A percentile compares a stretch with the other conserved stretches of the same genome.
Conservation (phyloP, 2,329 filamentous ascomycete genomes). For the Mariannaea elegans region DNA sequence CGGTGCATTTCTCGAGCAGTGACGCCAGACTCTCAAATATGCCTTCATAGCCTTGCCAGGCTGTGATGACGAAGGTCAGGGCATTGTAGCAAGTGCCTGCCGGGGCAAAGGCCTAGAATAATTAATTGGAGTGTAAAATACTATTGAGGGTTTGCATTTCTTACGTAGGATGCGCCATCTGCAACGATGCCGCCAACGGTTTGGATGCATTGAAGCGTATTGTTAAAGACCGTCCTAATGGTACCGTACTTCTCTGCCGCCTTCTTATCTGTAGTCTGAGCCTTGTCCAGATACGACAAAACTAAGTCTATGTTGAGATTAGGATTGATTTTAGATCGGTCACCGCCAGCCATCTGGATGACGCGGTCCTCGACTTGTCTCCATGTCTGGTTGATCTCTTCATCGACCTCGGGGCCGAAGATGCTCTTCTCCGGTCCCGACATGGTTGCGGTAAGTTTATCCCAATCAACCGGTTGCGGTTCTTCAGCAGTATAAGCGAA, state of each 20-base stretch:
- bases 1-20: constrained; percentile 44
- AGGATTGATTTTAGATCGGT: constrained; percentile 36
- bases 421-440: too few species aligned
- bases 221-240: constrained; percentile 40
- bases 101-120: constrained; percentile 44
- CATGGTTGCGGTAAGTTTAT: too few species aligned
- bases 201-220: constrained; percentile 45
- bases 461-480: too few species aligned
- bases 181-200: constrained; percentile 46
- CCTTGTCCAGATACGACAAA: constrained; percentile 40
- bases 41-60: constrained; percentile 47
- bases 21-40: constrained; percentile 46
- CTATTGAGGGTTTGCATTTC: not conserved
- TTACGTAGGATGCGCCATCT: constrained; percentile 36
- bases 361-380: constrained; percentile 45
- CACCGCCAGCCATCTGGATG: constrained; percentile 43
- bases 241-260: constrained; percentile 40
- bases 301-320: constrained; percentile 42
- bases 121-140: not conserved
- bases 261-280: constrained; percentile 39
- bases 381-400: constrained; percentile 45
- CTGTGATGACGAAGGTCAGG: constrained; percentile 48
- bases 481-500: too few species aligned
- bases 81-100: constrained; percentile 47
- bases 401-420: too few species aligned